Evolutionary conservation across 2,329 filamentous ascomycete species (phyloP).

Genomic region (Periconia sp.): DNA sequence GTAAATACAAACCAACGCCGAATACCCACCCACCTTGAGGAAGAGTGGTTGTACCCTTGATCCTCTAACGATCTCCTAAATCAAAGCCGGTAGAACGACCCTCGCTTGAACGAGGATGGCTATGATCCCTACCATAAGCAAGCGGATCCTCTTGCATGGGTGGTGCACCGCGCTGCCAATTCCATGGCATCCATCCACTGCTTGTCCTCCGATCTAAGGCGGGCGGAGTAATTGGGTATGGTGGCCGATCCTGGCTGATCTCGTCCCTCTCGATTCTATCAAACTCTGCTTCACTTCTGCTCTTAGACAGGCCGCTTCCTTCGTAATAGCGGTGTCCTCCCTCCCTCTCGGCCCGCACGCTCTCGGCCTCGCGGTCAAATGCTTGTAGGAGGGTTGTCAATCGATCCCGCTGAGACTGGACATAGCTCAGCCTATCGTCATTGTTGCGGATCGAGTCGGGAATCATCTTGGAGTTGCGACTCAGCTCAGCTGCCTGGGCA

Average conservation of each 20-base stretch:
- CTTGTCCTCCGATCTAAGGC: conserved; percentile 36
- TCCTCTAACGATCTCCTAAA: conserved; percentile 35
- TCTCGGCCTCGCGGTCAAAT: conserved; percentile 78
- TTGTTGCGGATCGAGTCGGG: conserved; percentile 69
- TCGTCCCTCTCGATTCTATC: conserved; percentile 81
- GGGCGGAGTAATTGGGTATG: conserved; percentile 43
- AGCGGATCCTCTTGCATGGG: conserved; percentile 36
- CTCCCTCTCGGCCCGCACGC: conserved; percentile 52
- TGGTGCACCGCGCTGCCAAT: conserved; percentile 44
- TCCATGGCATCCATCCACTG: conserved; percentile 59
- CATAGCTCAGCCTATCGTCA: conserved; percentile 75
- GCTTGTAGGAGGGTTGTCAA: conserved; percentile 76
- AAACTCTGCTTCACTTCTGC: conserved; percentile 85
- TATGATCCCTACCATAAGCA: conserved; percentile 39
- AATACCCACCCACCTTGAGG: conserved; percentile 1
- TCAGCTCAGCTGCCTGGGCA: conserved; percentile 58
- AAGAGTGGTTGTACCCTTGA: background rate
- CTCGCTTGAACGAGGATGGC: conserved; percentile 13
- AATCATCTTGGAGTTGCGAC: conserved; percentile 68
- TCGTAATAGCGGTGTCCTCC: conserved; percentile 56
- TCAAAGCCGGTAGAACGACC: conserved; percentile 40
- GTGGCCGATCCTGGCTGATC: conserved; percentile 57
- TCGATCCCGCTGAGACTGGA: conserved; percentile 78
- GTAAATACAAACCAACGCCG: conserved; percentile 8
- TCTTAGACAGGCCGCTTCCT: conserved; percentile 71